Evolutionary conservation across 2,329 filamentous ascomycete genomes (phyloP).

Genomic region (Ceratocystis papillata): DNA sequence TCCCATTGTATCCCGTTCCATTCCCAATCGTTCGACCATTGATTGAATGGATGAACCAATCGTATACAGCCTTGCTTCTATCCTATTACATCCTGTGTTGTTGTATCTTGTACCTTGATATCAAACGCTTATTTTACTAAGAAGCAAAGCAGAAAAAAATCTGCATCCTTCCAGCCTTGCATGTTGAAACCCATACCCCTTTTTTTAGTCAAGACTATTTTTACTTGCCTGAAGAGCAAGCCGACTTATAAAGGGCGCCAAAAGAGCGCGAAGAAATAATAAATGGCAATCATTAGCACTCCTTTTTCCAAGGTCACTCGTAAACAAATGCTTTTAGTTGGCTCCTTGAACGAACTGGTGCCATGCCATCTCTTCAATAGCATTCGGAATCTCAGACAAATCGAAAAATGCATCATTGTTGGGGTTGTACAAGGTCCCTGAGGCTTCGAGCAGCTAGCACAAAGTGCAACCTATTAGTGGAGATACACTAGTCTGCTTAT

Average conservation of each 20-base stretch:
- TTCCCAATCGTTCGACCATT: too few species aligned
- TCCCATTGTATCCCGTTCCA: not conserved
- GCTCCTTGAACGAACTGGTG: not conserved
- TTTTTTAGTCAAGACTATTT: constrained; percentile 5
- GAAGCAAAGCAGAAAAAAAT: constrained; percentile 6
- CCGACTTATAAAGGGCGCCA: not conserved
- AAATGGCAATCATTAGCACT: too few species aligned
- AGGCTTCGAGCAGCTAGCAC: not conserved
- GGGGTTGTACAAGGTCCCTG: not conserved
- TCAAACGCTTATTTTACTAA: not conserved
- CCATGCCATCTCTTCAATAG: not conserved
- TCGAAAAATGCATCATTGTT: not conserved
- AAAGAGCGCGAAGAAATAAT: not conserved
- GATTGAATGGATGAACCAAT: too few species aligned
- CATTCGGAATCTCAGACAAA: not conserved
- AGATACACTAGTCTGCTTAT: not conserved
- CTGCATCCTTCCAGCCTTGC: not conserved
- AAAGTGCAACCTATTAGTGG: not conserved
- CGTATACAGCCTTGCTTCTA: too few species aligned
- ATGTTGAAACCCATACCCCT: constrained; percentile 4
- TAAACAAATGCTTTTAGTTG: not conserved
- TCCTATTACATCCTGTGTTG: not conserved
- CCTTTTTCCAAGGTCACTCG: not conserved
- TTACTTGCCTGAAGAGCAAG: not conserved
- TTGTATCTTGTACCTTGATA: not conserved